phyloP scores from a whole-genome alignment of 495 filamentous ascomycete species.

The Trypethelium eluteriae region DNA sequence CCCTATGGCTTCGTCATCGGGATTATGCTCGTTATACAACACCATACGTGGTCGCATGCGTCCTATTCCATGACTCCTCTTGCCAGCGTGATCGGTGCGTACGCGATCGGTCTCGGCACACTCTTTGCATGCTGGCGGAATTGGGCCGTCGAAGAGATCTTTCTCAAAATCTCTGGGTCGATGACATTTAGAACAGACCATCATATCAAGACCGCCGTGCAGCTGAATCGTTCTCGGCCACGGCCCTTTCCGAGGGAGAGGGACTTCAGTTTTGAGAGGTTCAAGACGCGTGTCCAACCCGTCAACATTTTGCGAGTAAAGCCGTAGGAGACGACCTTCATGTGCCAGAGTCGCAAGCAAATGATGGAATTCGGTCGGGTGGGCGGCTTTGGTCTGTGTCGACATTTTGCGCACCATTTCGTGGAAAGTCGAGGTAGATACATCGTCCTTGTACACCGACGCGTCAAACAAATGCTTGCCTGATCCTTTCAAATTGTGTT shows the following conservation, averaged over 20 bases:
- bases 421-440: constrained; percentile 81
- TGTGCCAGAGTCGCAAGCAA: constrained; percentile 84
- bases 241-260: constrained; percentile 53
- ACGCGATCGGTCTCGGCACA: constrained; percentile 69
- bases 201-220: constrained; percentile 87
- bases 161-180: constrained; percentile 67
- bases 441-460: constrained; percentile 87
- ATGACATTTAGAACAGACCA: constrained; percentile 90
- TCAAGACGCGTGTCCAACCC: constrained; percentile 80
- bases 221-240: constrained; percentile 94
- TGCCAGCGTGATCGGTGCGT: constrained; percentile 68
- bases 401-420: constrained; percentile 89
- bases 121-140: constrained; percentile 70
- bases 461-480: constrained; percentile 96
- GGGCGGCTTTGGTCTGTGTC: constrained; percentile 59
- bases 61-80: constrained; percentile 90
- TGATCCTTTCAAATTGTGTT: constrained; percentile 85
- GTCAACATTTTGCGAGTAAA: constrained; percentile 96
- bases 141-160: constrained; percentile 72
- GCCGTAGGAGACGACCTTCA: constrained; percentile 78
- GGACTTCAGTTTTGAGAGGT: constrained; percentile 70
- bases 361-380: constrained; percentile 87
- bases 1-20: constrained; percentile 92
- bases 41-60: constrained; percentile 87
- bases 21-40: constrained; percentile 94